Evolutionary conservation across 768 basidiomycete species (phyloP), one percentile per base, ranked within the genome.

Genomic region (Mycena olivaceomarginata): DNA sequence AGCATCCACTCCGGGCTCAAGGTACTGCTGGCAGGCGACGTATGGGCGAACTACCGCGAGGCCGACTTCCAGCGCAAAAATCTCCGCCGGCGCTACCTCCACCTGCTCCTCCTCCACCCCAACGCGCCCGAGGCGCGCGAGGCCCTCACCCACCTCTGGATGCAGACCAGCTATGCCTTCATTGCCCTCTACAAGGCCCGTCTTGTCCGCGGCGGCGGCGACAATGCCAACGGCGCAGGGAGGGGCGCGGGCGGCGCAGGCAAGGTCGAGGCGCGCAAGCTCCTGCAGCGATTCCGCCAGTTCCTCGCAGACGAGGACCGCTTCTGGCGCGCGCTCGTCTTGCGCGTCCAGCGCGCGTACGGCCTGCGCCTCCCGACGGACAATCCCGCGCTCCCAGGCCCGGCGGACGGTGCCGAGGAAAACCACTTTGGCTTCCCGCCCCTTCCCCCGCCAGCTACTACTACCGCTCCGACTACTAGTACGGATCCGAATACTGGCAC

Each of bases 301-400:
- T 98, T 97, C 83, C 91, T 99, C 16, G 90, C 93, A 0, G 93
- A 95, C 43, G 98, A 99, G 84, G 96, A 98, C 83, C 94, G 93
- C 80, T 98, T 98, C 85, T 99, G 97, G 95, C 92, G 90, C 40
- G 92, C 93, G 75, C 90, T 99, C 22, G 89, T 97, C 60, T 87
- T 93, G 64, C 92, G 97, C 46, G 88, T 97, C 77, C 93, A 93
- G 62, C 91, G 93, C 72, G 89, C 93, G 11, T 97, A 95, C 76
- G 90, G 85, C 6, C 88, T 97, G n/a, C 88, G 93, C 1, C 87
- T 89, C 12, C 85, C 91, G 6, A 87, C 90, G 39, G 89, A 97
- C 46, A 82, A 88, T 20, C 83, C 16, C 18, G 39, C 7, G 88
- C 9, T 91, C 31, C 31, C 31, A 31, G 31, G 31, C 31, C 31